Evolutionary conservation across 257 asterid species (phyloP).

Genomic region (Ehretia macrophylla): DNA sequence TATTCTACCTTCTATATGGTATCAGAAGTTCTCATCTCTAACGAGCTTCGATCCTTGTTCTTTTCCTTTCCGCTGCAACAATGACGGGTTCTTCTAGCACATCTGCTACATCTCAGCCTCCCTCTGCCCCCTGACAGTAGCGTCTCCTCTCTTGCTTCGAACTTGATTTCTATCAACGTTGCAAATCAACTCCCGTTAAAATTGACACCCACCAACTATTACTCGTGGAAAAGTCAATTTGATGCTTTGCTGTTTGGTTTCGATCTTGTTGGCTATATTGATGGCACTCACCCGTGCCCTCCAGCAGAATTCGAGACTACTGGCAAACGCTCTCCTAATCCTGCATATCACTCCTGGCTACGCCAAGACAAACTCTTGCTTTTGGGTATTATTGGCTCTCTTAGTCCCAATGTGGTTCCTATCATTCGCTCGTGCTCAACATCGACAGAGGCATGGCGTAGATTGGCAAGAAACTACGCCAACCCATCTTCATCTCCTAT

Average conservation of each 20-base stretch:
- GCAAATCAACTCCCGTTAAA: neutral
- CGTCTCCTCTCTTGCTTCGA: too few relatives aligned
- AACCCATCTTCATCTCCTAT: neutral
- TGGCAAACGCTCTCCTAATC: neutral
- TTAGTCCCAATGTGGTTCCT: neutral
- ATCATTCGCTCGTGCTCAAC: neutral
- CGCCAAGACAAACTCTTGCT: neutral
- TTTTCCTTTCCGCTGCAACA: too few relatives aligned
- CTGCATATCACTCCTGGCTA: neutral
- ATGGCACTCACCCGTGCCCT: neutral
- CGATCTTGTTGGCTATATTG: neutral
- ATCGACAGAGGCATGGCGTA: neutral
- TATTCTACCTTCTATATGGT: too few relatives aligned
- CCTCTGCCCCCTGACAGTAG: too few relatives aligned
- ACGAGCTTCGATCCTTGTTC: too few relatives aligned
- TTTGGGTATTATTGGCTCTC: neutral
- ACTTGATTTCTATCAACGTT: neutral
- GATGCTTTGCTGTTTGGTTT: neutral
- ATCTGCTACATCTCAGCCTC: too few relatives aligned
- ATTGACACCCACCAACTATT: neutral
- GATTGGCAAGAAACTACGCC: neutral
- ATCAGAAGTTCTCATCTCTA: too few relatives aligned
- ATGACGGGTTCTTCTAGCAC: too few relatives aligned
- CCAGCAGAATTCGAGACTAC: neutral
- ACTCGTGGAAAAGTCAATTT: neutral